phyloP scores from a whole-genome alignment of 768 basidiomycete genomes.

The Termitomyces sp. region DNA sequence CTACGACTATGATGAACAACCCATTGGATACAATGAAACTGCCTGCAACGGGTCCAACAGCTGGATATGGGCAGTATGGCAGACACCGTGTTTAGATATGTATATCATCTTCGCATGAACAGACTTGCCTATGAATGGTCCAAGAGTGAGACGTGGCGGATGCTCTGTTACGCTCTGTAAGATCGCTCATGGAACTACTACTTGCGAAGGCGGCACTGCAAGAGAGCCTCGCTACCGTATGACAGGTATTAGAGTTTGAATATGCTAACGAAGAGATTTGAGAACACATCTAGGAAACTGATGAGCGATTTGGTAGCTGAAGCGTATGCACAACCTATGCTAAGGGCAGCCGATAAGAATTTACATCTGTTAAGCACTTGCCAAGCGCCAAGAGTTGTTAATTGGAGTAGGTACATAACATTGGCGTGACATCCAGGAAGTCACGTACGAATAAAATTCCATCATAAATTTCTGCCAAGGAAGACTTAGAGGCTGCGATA shows the following conservation, averaged over 20 bases:
- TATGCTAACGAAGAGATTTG: too few relatives aligned
- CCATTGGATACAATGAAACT: conserved; percentile 64
- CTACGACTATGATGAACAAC: conserved; percentile 47
- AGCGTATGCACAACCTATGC: conserved; percentile 62
- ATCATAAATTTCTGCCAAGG: conserved; percentile 68
- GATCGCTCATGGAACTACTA: conserved; percentile 59
- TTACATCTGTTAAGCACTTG: conserved; percentile 54
- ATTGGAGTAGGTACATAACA: neutral
- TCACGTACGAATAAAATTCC: conserved; percentile 56
- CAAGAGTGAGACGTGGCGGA: conserved; percentile 65
- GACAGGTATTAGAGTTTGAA: neutral
- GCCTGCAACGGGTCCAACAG: conserved; percentile 50
- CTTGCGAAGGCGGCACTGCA: conserved; percentile 58
- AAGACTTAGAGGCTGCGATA: conserved; percentile 47
- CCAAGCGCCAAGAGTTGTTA: neutral
- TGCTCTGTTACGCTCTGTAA: conserved; percentile 43
- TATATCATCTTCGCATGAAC: neutral
- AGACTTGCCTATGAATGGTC: conserved; percentile 50
- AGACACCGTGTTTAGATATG: neutral
- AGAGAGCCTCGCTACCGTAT: conserved; percentile 45
- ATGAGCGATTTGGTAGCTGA: conserved; percentile 50
- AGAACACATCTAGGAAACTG: conserved; percentile 45
- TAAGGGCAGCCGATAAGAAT: conserved; percentile 56
- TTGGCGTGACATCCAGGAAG: neutral
- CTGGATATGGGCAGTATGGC: neutral